Conservation (phyloP, 2,329 filamentous ascomycete genomes). For the Sclerotinia glacialis region DNA sequence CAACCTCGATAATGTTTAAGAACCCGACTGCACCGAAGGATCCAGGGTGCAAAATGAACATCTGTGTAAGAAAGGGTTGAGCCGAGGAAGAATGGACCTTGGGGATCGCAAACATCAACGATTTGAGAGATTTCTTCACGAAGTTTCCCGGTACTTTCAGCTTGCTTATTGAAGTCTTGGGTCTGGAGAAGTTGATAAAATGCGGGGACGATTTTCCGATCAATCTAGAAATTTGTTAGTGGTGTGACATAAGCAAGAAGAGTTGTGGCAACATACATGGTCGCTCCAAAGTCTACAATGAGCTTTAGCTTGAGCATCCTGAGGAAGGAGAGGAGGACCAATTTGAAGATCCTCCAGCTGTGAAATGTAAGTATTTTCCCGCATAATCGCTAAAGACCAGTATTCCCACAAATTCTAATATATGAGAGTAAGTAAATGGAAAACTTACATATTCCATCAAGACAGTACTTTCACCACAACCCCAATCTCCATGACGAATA, state of each 20-base stretch:
- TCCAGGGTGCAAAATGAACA: slow-evolving; percentile 44
- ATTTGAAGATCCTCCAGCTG: slow-evolving; percentile 71
- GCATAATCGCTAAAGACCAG: neutral
- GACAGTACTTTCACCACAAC: slow-evolving; percentile 76
- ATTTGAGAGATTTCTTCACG: slow-evolving; percentile 58
- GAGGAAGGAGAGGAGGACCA: slow-evolving; percentile 61
- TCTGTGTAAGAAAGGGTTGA: slow-evolving; percentile 41
- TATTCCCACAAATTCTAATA: neutral
- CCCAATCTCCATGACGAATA: slow-evolving; percentile 75
- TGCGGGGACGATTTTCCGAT: slow-evolving; percentile 69
- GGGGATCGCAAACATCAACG: slow-evolving; percentile 39
- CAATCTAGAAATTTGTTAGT: slow-evolving; percentile 53
- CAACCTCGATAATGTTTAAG: slow-evolving; percentile 43
- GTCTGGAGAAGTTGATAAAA: slow-evolving; percentile 74
- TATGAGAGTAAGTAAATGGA: neutral
- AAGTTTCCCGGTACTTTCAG: slow-evolving; percentile 58
- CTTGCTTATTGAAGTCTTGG: slow-evolving; percentile 57
- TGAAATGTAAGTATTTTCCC: slow-evolving; percentile 16
- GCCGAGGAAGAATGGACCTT: slow-evolving; percentile 41
- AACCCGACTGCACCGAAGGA: slow-evolving; percentile 42
- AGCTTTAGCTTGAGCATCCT: slow-evolving; percentile 63
- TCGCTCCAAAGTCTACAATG: slow-evolving; percentile 77
- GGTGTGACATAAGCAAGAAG: neutral
- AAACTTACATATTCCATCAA: slow-evolving; percentile 75
- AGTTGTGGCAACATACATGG: slow-evolving; percentile 54